Evolutionary conservation across 495 filamentous ascomycete genomes (phyloP).

Genomic region (Aspergillus wentii): DNA sequence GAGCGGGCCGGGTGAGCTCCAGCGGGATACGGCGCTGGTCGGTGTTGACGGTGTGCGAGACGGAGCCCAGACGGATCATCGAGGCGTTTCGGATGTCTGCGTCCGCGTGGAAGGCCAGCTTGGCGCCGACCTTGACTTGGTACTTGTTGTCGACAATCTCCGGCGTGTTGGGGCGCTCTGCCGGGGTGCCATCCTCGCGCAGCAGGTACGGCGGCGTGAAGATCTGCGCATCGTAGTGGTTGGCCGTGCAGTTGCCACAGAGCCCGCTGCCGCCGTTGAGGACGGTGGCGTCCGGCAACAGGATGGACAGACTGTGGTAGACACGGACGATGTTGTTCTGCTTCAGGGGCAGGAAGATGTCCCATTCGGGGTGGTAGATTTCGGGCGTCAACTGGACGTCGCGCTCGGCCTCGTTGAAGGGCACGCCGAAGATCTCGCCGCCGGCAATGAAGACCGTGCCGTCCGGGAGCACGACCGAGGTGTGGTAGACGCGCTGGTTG

Average conservation of each 20-base stretch:
- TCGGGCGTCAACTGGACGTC: constrained; percentile 41
- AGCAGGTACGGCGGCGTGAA: constrained; percentile 54
- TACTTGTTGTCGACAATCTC: constrained; percentile 10
- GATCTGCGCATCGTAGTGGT: constrained; percentile 56
- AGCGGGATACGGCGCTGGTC: constrained; percentile 52
- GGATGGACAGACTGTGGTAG: constrained; percentile 54
- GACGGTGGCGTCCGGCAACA: constrained; percentile 53
- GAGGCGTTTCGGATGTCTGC: constrained; percentile 10
- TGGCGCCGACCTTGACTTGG: constrained; percentile 20
- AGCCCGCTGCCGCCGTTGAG: constrained; percentile 53
- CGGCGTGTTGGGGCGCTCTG: constrained; percentile 34
- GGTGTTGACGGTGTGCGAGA: constrained; percentile 55
- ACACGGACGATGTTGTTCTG: constrained; percentile 40
- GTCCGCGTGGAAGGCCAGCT: constrained; percentile 13
- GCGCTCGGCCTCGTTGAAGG: constrained; percentile 43
- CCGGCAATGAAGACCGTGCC: constrained; percentile 53
- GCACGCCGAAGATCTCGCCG: constrained; percentile 40
- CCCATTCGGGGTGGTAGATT: constrained; percentile 42
- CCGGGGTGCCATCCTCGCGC: constrained; percentile 30
- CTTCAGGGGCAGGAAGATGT: constrained; percentile 30
- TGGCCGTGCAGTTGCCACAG: constrained; percentile 45
- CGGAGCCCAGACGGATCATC: constrained; percentile 41
- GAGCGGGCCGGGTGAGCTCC: not conserved
- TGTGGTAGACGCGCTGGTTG: constrained; percentile 46
- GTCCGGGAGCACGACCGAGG: constrained; percentile 50